phyloP scores from a whole-genome alignment of 441 rosid species.

The Kokia cookei region DNA sequence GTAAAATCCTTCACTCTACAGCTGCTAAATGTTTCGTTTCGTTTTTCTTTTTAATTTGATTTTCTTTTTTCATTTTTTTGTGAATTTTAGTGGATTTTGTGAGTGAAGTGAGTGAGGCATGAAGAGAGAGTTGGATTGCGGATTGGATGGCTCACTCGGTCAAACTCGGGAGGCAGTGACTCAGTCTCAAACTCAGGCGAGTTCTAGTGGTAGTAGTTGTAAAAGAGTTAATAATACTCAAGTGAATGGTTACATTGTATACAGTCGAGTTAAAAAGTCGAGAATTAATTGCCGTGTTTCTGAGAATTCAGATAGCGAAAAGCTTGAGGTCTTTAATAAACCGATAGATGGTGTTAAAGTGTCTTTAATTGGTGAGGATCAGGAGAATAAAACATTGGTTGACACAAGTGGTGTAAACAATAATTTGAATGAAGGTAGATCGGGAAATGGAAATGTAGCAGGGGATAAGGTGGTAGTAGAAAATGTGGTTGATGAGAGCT shows the following conservation, averaged over 20 bases:
- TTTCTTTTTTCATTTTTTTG: not conserved
- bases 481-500: conserved; percentile 4
- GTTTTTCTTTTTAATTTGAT: conserved; percentile 2
- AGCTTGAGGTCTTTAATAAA: conserved; percentile 10
- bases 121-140: conserved; percentile 49
- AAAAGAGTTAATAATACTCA: conserved; percentile 47
- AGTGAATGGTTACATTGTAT: conserved; percentile 68
- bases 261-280: conserved; percentile 51
- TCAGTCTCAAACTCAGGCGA: conserved; percentile 18
- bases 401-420: not conserved
- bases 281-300: conserved; percentile 15
- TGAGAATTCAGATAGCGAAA: conserved; percentile 13
- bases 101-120: conserved; percentile 22
- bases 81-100: conserved; percentile 23
- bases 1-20: not conserved
- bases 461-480: not conserved
- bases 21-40: not conserved
- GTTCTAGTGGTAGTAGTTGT: conserved; percentile 23
- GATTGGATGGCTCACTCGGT: conserved; percentile 21
- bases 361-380: not conserved
- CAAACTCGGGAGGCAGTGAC: conserved; percentile 21
- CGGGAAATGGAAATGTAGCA: conserved; percentile 1
- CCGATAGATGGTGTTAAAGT: conserved; percentile 1
- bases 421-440: not conserved
- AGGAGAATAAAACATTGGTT: not conserved